Percentiles rank a stretch among this genome's conserved stretches.
Conservation (phyloP, 768 basidiomycete genomes). For the Termitomyces heimii region DNA sequence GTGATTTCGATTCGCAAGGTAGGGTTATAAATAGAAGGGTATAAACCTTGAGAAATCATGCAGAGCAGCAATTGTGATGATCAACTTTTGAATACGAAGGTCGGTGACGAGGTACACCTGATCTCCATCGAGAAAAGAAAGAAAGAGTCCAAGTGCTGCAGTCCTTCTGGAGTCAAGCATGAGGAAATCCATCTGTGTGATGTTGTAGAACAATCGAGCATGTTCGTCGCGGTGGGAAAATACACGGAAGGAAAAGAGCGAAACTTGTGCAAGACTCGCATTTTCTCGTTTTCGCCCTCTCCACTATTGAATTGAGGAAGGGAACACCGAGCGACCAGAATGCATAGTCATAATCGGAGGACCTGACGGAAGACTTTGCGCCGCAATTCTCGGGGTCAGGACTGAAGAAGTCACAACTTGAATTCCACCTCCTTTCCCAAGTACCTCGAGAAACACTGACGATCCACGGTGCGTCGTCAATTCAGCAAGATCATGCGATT, state of each 20-base stretch:
- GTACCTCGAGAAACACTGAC: slow-evolving; percentile 8
- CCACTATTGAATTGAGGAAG: not conserved
- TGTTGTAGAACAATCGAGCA: not conserved
- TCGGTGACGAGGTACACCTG: not conserved
- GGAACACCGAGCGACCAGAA: not conserved
- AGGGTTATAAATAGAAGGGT: not conserved
- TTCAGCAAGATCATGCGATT: not conserved
- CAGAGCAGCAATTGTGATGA: not conserved
- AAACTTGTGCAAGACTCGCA: not conserved
- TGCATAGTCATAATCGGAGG: not conserved
- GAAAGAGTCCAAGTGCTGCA: not conserved
- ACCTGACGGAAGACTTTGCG: not conserved
- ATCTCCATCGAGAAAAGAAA: not conserved
- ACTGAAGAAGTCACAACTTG: not conserved
- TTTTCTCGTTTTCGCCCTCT: not conserved
- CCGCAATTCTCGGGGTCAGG: not conserved
- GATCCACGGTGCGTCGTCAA: slow-evolving; percentile 2
- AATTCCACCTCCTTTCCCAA: not conserved
- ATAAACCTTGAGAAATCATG: not conserved
- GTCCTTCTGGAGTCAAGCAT: not conserved
- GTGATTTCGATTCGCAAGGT: not conserved
- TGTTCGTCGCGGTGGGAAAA: not conserved
- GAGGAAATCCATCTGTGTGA: not conserved
- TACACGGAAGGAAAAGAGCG: not conserved
- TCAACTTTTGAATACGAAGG: not conserved